Base-by-base conservation (phyloP, 2,329 filamentous ascomycete species). In the Fonsecaea nubica region DNA sequence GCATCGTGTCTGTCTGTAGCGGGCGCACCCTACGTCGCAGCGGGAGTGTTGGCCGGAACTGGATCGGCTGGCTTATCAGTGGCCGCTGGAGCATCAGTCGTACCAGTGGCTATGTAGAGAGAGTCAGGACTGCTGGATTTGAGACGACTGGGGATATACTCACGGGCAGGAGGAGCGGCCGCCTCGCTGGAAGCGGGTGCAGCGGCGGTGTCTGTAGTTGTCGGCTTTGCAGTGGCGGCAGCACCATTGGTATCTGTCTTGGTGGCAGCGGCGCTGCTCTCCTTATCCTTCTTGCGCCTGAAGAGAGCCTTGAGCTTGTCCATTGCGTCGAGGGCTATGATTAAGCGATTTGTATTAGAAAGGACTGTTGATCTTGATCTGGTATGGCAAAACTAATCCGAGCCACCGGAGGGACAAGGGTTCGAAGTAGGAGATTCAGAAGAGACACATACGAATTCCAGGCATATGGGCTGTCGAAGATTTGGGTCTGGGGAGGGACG, bases 241-340 rank as follows among this genome's bases (percentile, higher is more conserved):
- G 63, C 64, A 6, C 42, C 57, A 48, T 61, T 65, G 32, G 66
- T 64, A 21, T 65, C 64, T 21, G 69, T 68, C 54, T 67, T 69
- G 36, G 70, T 68, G 32, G 54, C 63, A 25, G 69, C 58, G 25
- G 66, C 62, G 45, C 59, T 56, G 18, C 58, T 54, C 25, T 30
- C 36, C 52, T 69, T 62, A 35, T 67, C 66, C 67, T 71, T 69
- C 65, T 69, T 70, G 52, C 64, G 63, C 65, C 66, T 71, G 67
- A 73, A 71, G 67, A 73, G 53, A 42, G 69, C 58, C 64, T 73
- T 73, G 70, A 73, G 45, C 64, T 72, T 73, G 53, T 73, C 71
- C 70, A 73, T 71, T 58, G 65, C 66, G 70, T 72, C 69, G 57
- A 67, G 68, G 12, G 68, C 69, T 72, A 50, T 59, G 45, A 48